Conservation (phyloP, 73 alveolate species). For the Paramecium caudatum region DNA sequence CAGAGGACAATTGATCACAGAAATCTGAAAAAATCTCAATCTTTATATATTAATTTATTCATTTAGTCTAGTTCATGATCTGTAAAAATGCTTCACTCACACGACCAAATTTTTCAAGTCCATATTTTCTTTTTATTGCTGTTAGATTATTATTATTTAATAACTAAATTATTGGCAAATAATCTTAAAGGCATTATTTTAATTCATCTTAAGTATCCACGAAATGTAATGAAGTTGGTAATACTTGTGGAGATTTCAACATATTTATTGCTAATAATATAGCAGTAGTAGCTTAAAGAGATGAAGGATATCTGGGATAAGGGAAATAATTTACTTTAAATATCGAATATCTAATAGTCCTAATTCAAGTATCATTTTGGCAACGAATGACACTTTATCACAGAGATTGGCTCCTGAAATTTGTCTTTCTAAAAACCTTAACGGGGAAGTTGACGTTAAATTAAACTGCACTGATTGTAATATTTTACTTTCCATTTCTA, state of each 20-base stretch:
- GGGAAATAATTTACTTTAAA: neutral
- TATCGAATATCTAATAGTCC: neutral
- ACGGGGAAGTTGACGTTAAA: neutral
- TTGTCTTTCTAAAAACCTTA: neutral
- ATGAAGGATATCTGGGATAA: neutral
- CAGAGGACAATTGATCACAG: too few relatives aligned
- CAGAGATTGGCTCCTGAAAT: conserved; percentile 39
- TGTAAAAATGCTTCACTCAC: too few relatives aligned
- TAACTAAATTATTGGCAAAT: neutral
- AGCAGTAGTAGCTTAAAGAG: conserved; percentile 15
- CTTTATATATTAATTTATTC: too few relatives aligned
- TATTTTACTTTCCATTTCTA: conserved; percentile 41
- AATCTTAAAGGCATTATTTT: conserved; percentile 3
- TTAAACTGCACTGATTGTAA: neutral
- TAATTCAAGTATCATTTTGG: conserved; percentile 15
- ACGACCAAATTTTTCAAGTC: conserved; percentile 9
- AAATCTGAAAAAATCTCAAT: too few relatives aligned
- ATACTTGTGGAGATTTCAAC: conserved; percentile 17
- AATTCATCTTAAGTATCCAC: conserved; percentile 30
- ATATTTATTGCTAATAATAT: conserved; percentile 20
- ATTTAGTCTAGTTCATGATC: too few relatives aligned
- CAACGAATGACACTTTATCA: neutral
- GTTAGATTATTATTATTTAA: conserved; percentile 9
- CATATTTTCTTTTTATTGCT: conserved; percentile 15
- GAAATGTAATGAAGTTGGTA: conserved; percentile 17